Base-by-base conservation (phyloP, 2,329 filamentous ascomycete species). In the Arthrobotrys conoides region DNA sequence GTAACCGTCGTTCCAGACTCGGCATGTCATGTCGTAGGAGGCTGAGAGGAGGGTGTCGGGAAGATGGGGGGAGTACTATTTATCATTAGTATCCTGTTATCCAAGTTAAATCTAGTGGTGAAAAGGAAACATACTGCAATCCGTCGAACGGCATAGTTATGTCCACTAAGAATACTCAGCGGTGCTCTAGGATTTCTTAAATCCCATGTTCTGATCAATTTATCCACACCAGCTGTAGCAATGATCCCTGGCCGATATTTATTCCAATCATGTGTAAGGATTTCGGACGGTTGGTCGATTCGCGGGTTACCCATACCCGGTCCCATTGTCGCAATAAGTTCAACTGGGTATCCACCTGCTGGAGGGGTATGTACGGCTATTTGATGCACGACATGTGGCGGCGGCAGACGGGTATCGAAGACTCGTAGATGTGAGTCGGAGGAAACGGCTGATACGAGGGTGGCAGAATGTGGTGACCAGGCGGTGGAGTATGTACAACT, bases 251-350 rank as follows among this genome's bases (percentile, higher is more conserved):
- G 90, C 46, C 92, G 89, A 85, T 99, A 99, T 85, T 99, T 99
- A 86, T 99, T 99, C 96, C 96, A 99, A 85, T 99, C 96, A 85
- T 98, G 96, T 0, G 94, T 97, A 36, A 99, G 88, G 44, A 93
- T 90, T 86, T 99, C 96, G 9, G 90, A 88, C 0, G 94, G 93
- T 67, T 27, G 80, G 67, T 80, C 76, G 38, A 69, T 68, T 57
- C 55, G 84, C 2, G 84, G 83, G 24, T 82, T 82, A 3, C 83
- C 82, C 46, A 83, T 84, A 36, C 84, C 85, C 2, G 67, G 53
- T 9, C 64, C 71, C 61, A 65, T 65, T 3, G 38, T 30, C n/a
- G 64, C 64, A 6, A 75, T 48, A 0, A 75, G 20, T 53, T 75
- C 71, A 10, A 86, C 85, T 16, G 71, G 71, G 24, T 75, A 75